Evolutionary conservation across 2,329 filamentous ascomycete genomes (phyloP), one percentile per base, ranked within the genome.

Genomic region (Ilyonectria sp.): DNA sequence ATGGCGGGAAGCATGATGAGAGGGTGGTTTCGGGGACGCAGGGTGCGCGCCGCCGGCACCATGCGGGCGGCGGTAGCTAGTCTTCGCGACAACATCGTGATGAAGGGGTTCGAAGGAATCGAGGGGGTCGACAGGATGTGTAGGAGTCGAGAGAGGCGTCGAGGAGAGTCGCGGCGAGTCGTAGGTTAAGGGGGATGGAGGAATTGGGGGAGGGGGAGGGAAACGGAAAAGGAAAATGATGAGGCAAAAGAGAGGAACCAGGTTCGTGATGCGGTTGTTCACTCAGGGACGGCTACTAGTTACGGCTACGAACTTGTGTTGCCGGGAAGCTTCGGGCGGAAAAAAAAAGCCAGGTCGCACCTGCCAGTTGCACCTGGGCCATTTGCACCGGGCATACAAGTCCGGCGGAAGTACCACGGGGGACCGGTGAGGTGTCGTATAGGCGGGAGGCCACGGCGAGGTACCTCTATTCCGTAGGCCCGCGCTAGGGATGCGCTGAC

Each of bases 1-100:
- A 88, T 84, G 37, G 83, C 71, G 10, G 86, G 85, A 58, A 88
- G 82, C 76, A 84, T 78, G 62, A 80, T 71, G 65, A 80, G 67
- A 66, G 76, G 76, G 58, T 75, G 76, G 46, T 68, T 69, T 50
- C 69, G 74, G 60, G 76, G 74, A 65, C 77, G 78, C 60, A 79
- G 69, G 46, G 76, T 80, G 69, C 83, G 84, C 71, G 85, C 78
- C 37, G 85, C 78, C 37, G 85, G 82, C 78, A 80, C 79, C 73
- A 83, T 77, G 69, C 85, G 82, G 72, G 83, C 80, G 54, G 83
- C 81, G 47, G 80, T 82, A 67, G 82, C 76, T 70, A 83, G 73
- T 72, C 79, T 79, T 77, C 85, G 82, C 65, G 84, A 84, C 60
- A 85, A 72, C 83, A 85, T 85, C 53, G 59, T 79, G 74, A 56